phyloP scores from a whole-genome alignment of 176 grass and related monocot genomes.

The Phragmites australis region DNA sequence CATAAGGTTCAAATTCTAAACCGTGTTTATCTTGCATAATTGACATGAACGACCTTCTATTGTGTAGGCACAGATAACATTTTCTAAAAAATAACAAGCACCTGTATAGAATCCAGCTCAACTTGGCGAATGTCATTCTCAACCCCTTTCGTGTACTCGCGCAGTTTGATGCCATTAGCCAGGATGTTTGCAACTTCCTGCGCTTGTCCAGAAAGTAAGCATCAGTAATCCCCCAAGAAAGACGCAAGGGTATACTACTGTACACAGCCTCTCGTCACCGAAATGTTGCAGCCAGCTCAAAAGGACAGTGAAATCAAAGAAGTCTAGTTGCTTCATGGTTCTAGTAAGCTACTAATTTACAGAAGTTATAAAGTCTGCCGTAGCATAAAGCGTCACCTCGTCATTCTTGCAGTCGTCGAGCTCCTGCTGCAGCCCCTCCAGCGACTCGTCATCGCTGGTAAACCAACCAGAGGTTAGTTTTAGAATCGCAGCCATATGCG shows the following conservation, averaged over 20 bases:
- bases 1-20: slow-evolving; percentile 1
- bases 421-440: slow-evolving; percentile 83
- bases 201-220: neutral
- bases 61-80: slow-evolving; percentile 10
- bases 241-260: neutral
- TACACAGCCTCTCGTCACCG: neutral
- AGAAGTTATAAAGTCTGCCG: neutral
- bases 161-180: slow-evolving; percentile 83
- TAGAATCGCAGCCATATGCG: neutral
- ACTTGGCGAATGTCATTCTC: slow-evolving; percentile 90
- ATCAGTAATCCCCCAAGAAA: slow-evolving; percentile 7
- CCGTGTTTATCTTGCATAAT: neutral
- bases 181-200: slow-evolving; percentile 95
- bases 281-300: neutral
- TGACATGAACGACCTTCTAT: slow-evolving; percentile 32
- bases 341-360: neutral
- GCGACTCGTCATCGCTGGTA: slow-evolving; percentile 74
- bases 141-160: slow-evolving; percentile 95
- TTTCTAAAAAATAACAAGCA: slow-evolving; percentile 16
- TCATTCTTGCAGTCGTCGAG: slow-evolving; percentile 92
- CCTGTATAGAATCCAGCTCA: slow-evolving; percentile 97
- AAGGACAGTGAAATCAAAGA: neutral
- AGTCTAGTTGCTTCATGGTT: neutral
- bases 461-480: slow-evolving; percentile 20
- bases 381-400: slow-evolving; percentile 41